Evolutionary conservation across 768 basidiomycete species (phyloP).

Genomic region (Lentinus brumalis): DNA sequence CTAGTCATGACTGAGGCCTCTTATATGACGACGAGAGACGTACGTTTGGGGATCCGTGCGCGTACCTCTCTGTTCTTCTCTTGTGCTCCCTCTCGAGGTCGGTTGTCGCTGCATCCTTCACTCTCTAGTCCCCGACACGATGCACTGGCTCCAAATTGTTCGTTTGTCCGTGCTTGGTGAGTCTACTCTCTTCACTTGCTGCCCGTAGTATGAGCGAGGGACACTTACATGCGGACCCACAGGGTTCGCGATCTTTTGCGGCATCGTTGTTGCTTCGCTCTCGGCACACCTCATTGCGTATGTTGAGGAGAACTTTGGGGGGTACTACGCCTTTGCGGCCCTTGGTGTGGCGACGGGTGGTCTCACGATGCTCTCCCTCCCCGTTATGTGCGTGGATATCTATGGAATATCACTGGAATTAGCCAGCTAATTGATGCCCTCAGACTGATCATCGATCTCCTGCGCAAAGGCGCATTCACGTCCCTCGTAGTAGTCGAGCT

Average conservation of each 20-base stretch:
- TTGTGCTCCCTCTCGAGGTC: too few species aligned
- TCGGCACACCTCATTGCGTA: conserved; percentile 10
- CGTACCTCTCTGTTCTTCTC: not conserved
- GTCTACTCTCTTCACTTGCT: not conserved
- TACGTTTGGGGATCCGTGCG: not conserved
- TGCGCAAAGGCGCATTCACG: conserved; percentile 31
- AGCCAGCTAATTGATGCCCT: not conserved
- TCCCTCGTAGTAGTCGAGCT: conserved; percentile 35
- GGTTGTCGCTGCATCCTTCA: not conserved
- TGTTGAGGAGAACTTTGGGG: conserved; percentile 11
- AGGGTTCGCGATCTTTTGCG: conserved; percentile 14
- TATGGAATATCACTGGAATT: not conserved
- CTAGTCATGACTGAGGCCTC: not conserved
- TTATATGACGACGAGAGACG: not conserved
- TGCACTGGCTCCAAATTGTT: conserved; percentile 15
- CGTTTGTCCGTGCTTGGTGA: conserved; percentile 17
- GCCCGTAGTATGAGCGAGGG: too few species aligned
- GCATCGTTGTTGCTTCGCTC: conserved; percentile 15
- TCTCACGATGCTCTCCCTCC: conserved; percentile 22
- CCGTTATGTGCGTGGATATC: conserved; percentile 21
- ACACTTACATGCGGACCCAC: not conserved
- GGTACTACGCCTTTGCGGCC: conserved; percentile 17
- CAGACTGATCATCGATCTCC: conserved; percentile 30
- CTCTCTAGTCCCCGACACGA: not conserved
- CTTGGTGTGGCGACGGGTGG: conserved; percentile 25